phyloP scores from a whole-genome alignment of 306 rosid genomes.

The Sindora glabra region DNA sequence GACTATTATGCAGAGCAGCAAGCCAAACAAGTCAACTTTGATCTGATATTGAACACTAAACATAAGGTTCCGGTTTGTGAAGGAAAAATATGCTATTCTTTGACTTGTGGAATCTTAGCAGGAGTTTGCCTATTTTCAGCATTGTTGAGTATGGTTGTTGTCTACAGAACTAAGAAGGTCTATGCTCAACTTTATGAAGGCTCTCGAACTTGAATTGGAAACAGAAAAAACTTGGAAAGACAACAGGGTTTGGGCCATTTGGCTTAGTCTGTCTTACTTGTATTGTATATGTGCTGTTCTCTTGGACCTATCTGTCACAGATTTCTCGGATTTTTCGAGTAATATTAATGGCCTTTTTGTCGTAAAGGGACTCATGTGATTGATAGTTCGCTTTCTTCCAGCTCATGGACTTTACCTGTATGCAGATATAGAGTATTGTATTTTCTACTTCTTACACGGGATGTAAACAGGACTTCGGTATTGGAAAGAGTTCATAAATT shows the following conservation, averaged over 20 bases:
- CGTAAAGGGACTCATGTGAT: no score
- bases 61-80: slow-evolving; percentile 33
- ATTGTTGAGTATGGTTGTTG: slow-evolving; percentile 37
- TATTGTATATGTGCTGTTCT: no score
- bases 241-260: not conserved
- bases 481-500: no score
- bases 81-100: slow-evolving; percentile 57
- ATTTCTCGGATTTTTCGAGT: no score
- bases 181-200: slow-evolving; percentile 49
- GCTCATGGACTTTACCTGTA: no score
- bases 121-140: slow-evolving; percentile 48
- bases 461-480: no score
- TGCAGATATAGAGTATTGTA: no score
- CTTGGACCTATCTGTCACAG: no score
- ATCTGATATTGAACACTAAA: not conserved
- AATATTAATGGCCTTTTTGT: no score
- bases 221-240: not conserved
- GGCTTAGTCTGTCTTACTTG: no score
- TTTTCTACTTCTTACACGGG: no score
- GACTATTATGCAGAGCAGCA: slow-evolving; percentile 66
- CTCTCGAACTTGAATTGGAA: slow-evolving; percentile 15
- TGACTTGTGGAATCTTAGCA: slow-evolving; percentile 55
- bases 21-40: not conserved
- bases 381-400: no score
- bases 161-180: slow-evolving; percentile 47